These are phyloP conservation scores for Bothriochloa decipiens DNA, from an alignment of 176 grass and related monocot genomes.

Conservation along the genomic window DNA sequence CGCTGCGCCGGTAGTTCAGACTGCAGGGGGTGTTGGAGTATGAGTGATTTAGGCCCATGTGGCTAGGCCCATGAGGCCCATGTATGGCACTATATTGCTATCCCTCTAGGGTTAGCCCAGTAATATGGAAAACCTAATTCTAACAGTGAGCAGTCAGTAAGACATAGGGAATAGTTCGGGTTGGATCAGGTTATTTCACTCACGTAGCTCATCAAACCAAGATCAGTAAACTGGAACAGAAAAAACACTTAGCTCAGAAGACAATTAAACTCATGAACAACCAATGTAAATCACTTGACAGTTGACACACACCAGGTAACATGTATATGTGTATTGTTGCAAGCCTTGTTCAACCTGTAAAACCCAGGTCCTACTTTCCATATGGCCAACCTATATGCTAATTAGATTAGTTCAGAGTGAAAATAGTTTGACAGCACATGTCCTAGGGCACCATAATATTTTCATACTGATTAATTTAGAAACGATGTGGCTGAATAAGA, in stretches of 20 bases:
- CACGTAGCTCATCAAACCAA: background rate
- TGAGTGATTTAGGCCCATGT: too few relatives aligned
- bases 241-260: conserved; percentile 14
- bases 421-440: conserved; percentile 21
- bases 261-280: background rate
- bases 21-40: too few relatives aligned
- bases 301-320: background rate
- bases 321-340: background rate
- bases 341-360: background rate
- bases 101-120: too few relatives aligned
- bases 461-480: conserved; percentile 1
- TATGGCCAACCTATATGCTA: conserved; percentile 9
- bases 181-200: background rate
- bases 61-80: too few relatives aligned
- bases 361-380: background rate
- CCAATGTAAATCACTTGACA: background rate
- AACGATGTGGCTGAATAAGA: background rate
- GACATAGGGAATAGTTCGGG: background rate
- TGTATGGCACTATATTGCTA: too few relatives aligned
- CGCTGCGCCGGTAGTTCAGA: too few relatives aligned
- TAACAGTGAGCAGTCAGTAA: conserved; percentile 16
- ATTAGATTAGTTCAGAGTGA: background rate
- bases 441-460: background rate
- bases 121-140: too few relatives aligned
- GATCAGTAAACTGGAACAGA: background rate